phyloP scores from a whole-genome alignment of 495 filamentous ascomycete species.

The Annulohypoxylon nitens region DNA sequence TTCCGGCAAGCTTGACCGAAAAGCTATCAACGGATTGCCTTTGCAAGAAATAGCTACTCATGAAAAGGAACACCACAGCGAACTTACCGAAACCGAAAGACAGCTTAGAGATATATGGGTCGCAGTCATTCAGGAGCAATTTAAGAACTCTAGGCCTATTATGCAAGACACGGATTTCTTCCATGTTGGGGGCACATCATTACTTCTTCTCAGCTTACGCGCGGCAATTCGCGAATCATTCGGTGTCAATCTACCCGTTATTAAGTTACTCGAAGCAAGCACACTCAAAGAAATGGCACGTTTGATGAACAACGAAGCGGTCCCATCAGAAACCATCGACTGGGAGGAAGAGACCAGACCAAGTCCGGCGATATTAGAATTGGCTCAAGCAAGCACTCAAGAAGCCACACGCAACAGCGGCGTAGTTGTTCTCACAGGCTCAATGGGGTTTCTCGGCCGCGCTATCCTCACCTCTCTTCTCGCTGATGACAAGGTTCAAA shows the following conservation, averaged over 20 bases:
- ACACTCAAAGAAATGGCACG: slow-evolving; percentile 50
- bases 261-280: slow-evolving; percentile 48
- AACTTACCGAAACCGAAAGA: slow-evolving; percentile 18
- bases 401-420: not conserved
- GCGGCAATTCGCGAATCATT: slow-evolving; percentile 30
- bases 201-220: slow-evolving; percentile 49
- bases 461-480: slow-evolving; percentile 33
- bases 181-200: slow-evolving; percentile 30
- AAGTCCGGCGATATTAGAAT: not conserved
- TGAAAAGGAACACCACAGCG: not conserved
- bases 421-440: slow-evolving; percentile 50
- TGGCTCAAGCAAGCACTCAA: not conserved
- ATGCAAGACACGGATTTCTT: slow-evolving; percentile 53
- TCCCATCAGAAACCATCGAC: slow-evolving; percentile 16
- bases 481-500: not conserved
- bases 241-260: slow-evolving; percentile 26
- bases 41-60: not conserved
- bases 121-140: slow-evolving; percentile 12
- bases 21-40: slow-evolving; percentile 45
- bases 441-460: slow-evolving; percentile 50
- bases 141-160: slow-evolving; percentile 15
- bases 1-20: slow-evolving; percentile 56
- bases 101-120: slow-evolving; percentile 22
- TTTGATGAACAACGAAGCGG: slow-evolving; percentile 23
- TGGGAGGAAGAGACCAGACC: slow-evolving; percentile 47